These are phyloP conservation scores for Waitea zeae DNA, from an alignment of 1,284 basidiomycete genomes.

Conservation along the genomic window DNA sequence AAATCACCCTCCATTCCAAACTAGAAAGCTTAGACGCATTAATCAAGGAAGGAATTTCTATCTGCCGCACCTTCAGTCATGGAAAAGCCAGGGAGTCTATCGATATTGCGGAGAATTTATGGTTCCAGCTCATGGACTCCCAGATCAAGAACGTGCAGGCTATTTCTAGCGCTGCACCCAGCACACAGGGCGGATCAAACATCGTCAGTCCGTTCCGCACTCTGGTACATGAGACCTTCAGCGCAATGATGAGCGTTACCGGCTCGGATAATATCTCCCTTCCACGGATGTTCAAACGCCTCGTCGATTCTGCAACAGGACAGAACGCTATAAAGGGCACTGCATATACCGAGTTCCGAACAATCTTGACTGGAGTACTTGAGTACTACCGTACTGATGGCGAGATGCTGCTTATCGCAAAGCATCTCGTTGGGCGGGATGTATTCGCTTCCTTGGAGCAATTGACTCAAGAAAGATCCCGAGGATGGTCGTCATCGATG, in stretches of 20 bases:
- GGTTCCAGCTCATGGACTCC: slow-evolving; percentile 74
- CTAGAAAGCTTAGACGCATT: too few species aligned
- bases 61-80: slow-evolving; percentile 21
- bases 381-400: slow-evolving; percentile 86
- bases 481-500: slow-evolving; percentile 33
- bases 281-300: slow-evolving; percentile 78
- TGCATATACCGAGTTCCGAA: slow-evolving; percentile 82
- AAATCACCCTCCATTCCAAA: too few species aligned
- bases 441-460: slow-evolving; percentile 59
- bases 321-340: slow-evolving; percentile 20
- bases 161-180: slow-evolving; percentile 27
- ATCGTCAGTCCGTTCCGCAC: slow-evolving; percentile 41
- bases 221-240: slow-evolving; percentile 77
- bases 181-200: slow-evolving; percentile 9
- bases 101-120: slow-evolving; percentile 66
- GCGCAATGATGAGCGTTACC: slow-evolving; percentile 68
- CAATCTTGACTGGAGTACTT: slow-evolving; percentile 85
- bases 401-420: slow-evolving; percentile 82
- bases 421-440: slow-evolving; percentile 71
- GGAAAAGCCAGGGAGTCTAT: slow-evolving; percentile 15
- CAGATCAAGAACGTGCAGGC: slow-evolving; percentile 69
- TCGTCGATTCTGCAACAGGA: slow-evolving; percentile 54
- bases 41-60: slow-evolving; percentile 15
- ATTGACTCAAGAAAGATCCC: too few species aligned
- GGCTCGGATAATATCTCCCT: slow-evolving; percentile 78